phyloP scores from a whole-genome alignment of 2,329 filamentous ascomycete genomes.

The Cladosporium sp. region DNA sequence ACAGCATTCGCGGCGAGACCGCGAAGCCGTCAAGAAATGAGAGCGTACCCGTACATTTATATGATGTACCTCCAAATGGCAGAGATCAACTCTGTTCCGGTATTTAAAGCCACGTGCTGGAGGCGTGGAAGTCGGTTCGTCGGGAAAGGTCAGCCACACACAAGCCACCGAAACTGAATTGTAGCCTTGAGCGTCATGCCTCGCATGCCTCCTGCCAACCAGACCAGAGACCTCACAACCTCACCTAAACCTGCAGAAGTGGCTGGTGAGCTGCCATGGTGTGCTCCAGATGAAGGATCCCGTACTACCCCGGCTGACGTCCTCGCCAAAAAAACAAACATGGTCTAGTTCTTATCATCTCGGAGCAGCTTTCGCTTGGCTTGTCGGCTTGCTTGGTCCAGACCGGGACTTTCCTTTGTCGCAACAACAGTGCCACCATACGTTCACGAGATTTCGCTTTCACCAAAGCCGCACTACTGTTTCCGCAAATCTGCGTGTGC shows the following conservation, averaged over 20 bases:
- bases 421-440: not conserved
- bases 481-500: not conserved
- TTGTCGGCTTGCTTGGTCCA: not conserved
- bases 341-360: conserved; percentile 3
- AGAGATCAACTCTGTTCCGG: not conserved
- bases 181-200: not conserved
- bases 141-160: conserved; percentile 1
- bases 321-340: not conserved
- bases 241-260: not conserved
- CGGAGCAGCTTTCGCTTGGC: conserved; percentile 4
- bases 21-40: not conserved
- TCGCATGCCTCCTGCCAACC: not conserved
- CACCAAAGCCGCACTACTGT: not conserved
- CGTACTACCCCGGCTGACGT: not conserved
- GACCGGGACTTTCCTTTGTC: not conserved
- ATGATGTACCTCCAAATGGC: not conserved
- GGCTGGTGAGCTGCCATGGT: not conserved
- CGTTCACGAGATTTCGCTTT: not conserved
- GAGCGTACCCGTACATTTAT: not conserved
- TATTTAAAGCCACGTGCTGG: not conserved
- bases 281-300: not conserved
- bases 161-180: not conserved
- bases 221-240: not conserved
- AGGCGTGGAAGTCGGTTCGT: not conserved
- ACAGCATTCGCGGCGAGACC: not conserved